phyloP scores from a whole-genome alignment of 345 rosid species.

The Hibiscus trionum region DNA sequence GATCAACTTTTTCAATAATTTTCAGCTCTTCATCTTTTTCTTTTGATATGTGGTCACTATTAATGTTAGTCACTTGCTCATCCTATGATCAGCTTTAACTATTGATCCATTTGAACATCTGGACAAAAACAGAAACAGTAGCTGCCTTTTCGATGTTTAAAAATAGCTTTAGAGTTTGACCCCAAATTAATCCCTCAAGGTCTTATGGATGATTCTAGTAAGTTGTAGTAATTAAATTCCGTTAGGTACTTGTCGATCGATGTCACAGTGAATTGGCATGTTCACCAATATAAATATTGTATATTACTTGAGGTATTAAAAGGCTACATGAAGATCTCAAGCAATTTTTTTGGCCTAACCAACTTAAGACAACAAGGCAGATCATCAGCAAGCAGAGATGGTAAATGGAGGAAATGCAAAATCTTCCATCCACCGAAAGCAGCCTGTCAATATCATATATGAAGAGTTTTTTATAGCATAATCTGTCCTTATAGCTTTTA shows the following conservation, averaged over 20 bases:
- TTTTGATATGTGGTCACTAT: constrained; percentile 12
- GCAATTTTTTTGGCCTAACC: background rate
- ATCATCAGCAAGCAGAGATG: background rate
- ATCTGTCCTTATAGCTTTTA: background rate
- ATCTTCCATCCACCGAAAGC: background rate
- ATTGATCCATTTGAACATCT: background rate
- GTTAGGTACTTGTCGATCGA: constrained; percentile 11
- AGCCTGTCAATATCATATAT: background rate
- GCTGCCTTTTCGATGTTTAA: background rate
- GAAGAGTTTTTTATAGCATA: background rate
- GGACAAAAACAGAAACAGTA: background rate
- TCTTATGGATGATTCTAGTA: constrained; percentile 1
- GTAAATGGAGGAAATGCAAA: background rate
- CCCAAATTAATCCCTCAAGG: background rate
- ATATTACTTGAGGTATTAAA: background rate
- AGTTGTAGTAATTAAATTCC: background rate
- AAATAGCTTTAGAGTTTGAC: background rate
- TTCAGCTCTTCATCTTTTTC: background rate
- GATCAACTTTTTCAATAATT: constrained; percentile 8
- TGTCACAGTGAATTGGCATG: background rate
- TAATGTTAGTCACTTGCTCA: constrained; percentile 3
- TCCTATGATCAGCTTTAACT: background rate
- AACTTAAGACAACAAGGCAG: background rate
- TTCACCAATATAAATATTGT: background rate
- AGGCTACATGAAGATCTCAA: background rate